A percentile compares a stretch with the other conserved stretches of the same genome.
Conservation (phyloP, 208 protist species). For the Trypanosoma mega region DNA sequence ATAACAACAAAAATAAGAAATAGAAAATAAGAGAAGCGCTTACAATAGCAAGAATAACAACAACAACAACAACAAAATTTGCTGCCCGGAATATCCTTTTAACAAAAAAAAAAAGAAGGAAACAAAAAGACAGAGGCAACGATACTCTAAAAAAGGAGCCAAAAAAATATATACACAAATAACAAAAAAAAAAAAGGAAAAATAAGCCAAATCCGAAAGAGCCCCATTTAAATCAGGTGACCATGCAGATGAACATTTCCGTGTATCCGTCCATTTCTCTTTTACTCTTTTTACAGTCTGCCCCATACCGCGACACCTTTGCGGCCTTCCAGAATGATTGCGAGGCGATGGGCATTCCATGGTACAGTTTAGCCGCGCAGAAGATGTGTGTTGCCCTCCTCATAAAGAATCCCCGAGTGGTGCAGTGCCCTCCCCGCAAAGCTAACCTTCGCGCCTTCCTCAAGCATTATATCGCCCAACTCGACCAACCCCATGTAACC, state of each 20-base stretch:
- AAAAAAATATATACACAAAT: background rate
- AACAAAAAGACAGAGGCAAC: background rate
- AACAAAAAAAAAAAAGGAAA: background rate
- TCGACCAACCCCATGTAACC: slow-evolving; percentile 40
- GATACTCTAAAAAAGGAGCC: background rate
- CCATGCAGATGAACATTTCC: too few species aligned
- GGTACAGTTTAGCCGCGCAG: slow-evolving; percentile 53
- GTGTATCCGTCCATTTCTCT: slow-evolving; percentile 44
- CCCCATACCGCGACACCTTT: slow-evolving; percentile 49
- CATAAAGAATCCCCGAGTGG: slow-evolving; percentile 50
- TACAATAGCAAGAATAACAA: too few species aligned
- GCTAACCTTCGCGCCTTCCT: slow-evolving; percentile 56
- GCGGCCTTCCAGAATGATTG: slow-evolving; percentile 68
- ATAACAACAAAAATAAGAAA: too few species aligned
- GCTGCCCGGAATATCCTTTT: too few species aligned
- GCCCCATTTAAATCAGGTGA: too few species aligned
- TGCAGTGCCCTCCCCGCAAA: slow-evolving; percentile 48
- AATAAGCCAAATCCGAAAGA: too few species aligned
- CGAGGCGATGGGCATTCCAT: slow-evolving; percentile 38
- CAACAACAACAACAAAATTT: too few species aligned
- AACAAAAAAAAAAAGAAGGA: background rate
- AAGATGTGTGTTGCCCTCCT: slow-evolving; percentile 48
- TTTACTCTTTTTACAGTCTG: slow-evolving; percentile 69
- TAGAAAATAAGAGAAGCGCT: background rate
- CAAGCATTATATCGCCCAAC: slow-evolving; percentile 60